Evolutionary conservation across 805 yeast species (phyloP).

Genomic region (Candida andamanensis): DNA sequence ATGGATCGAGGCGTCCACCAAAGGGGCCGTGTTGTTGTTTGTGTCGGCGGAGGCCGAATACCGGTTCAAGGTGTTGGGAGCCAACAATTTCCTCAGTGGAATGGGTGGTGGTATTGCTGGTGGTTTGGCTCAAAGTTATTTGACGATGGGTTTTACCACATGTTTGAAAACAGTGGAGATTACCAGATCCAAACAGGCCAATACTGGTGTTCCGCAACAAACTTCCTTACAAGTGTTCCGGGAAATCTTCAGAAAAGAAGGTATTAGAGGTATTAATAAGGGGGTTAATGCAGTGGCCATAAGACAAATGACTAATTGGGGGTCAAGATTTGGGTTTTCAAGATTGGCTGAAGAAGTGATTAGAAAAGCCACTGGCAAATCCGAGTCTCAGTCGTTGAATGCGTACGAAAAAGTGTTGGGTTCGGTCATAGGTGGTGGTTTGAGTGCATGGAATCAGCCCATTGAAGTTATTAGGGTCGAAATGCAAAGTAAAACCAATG

Average conservation of each 20-base stretch:
- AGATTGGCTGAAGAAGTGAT: slow-evolving; percentile 87
- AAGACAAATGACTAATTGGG: slow-evolving; percentile 99
- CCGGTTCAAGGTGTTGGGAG: slow-evolving; percentile 56
- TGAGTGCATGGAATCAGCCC: slow-evolving; percentile 98
- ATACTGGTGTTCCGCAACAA: slow-evolving; percentile 58
- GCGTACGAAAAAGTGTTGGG: slow-evolving; percentile 81
- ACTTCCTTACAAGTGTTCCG: slow-evolving; percentile 82
- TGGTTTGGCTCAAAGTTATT: slow-evolving; percentile 93
- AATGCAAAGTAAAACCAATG: slow-evolving; percentile 92
- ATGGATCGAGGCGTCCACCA: slow-evolving; percentile 98
- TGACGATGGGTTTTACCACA: slow-evolving; percentile 97
- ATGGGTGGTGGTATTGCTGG: slow-evolving; percentile 95
- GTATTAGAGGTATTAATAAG: slow-evolving; percentile 90
- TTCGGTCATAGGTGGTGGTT: slow-evolving; percentile 92
- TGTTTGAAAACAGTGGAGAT: slow-evolving; percentile 99
- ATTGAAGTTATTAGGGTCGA: slow-evolving; percentile 97
- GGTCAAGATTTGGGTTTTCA: slow-evolving; percentile 90
- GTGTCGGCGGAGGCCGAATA: slow-evolving; percentile 92
- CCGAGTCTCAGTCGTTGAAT: slow-evolving; percentile 51
- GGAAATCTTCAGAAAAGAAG: slow-evolving; percentile 80
- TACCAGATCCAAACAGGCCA: slow-evolving; percentile 76
- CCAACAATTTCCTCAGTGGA: slow-evolving; percentile 72
- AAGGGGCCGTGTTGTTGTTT: slow-evolving; percentile 92
- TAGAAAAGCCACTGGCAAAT: slow-evolving; percentile 57
- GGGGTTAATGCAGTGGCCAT: slow-evolving; percentile 99